Conservation (phyloP, 495 filamentous ascomycete genomes). For the Aspergillus diversus region DNA sequence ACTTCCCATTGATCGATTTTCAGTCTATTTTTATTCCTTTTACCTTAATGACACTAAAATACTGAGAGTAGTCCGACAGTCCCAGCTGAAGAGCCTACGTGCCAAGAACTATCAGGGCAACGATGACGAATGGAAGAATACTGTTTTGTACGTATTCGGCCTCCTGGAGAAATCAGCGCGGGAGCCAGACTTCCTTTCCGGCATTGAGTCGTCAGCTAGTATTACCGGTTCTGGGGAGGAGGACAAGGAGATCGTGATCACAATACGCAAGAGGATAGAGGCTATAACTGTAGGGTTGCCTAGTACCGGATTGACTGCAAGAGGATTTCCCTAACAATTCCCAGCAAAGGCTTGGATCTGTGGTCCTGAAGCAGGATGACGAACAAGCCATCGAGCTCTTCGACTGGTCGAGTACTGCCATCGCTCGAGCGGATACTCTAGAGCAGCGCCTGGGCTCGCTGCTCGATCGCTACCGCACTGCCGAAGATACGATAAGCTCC, state of each 20-base stretch:
- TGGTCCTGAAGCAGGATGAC: slow-evolving; percentile 63
- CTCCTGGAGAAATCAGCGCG: slow-evolving; percentile 22
- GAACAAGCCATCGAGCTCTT: slow-evolving; percentile 70
- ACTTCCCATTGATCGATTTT: neutral
- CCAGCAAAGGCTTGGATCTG: slow-evolving; percentile 71
- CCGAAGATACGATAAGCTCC: slow-evolving; percentile 51
- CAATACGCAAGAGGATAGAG: slow-evolving; percentile 58
- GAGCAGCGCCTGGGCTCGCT: slow-evolving; percentile 52
- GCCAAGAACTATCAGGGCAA: slow-evolving; percentile 57
- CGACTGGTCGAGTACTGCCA: slow-evolving; percentile 67
- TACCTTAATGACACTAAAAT: neutral
- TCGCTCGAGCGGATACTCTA: slow-evolving; percentile 43
- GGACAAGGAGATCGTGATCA: slow-evolving; percentile 49
- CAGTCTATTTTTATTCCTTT: neutral
- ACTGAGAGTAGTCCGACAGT: slow-evolving; percentile 47
- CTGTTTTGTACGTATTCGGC: slow-evolving; percentile 44
- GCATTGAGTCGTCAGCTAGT: slow-evolving; percentile 42
- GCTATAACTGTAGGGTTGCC: slow-evolving; percentile 54
- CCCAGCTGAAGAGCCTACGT: slow-evolving; percentile 46
- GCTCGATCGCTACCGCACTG: slow-evolving; percentile 42
- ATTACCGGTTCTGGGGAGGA: slow-evolving; percentile 35
- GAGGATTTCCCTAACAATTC: slow-evolving; percentile 1
- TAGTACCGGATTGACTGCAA: neutral
- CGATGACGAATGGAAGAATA: slow-evolving; percentile 60
- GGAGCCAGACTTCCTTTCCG: slow-evolving; percentile 21